Evolutionary conservation across 495 filamentous ascomycete genomes (phyloP).

Genomic region (Lasiosphaeria hispida): DNA sequence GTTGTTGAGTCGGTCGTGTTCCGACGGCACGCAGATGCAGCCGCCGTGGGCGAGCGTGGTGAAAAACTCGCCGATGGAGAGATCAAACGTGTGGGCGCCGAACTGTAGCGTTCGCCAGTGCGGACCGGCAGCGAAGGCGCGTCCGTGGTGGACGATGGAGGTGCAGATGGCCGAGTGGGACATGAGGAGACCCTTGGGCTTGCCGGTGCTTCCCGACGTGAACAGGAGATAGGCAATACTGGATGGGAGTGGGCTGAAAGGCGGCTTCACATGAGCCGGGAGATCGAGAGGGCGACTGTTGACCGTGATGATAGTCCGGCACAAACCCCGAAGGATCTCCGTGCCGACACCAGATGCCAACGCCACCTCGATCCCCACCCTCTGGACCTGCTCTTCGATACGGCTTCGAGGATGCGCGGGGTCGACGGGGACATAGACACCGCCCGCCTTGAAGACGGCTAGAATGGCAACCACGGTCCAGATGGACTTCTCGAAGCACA

Average conservation of each 20-base stretch:
- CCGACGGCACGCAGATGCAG: constrained; percentile 58
- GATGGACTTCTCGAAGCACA: constrained; percentile 52
- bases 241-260: not conserved
- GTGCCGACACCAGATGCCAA: not conserved
- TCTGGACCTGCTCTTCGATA: not conserved
- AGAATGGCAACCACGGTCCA: constrained; percentile 44
- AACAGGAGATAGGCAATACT: not conserved
- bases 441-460: constrained; percentile 46
- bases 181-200: not conserved
- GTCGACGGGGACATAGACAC: constrained; percentile 49
- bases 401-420: constrained; percentile 52
- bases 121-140: too few species aligned
- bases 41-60: constrained; percentile 57
- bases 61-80: constrained; percentile 53
- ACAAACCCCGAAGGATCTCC: too few species aligned
- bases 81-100: constrained; percentile 59
- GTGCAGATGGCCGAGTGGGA: not conserved
- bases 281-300: not conserved
- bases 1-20: constrained; percentile 45
- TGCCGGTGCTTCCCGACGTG: not conserved
- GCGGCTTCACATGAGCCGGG: too few species aligned
- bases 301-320: not conserved
- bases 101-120: constrained; percentile 45
- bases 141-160: not conserved
- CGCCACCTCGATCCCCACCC: not conserved